A percentile compares a stretch with the other conserved stretches of the same genome.
phyloP scores from a whole-genome alignment of 768 basidiomycete genomes.

The Holtermanniella nyarrowii region DNA sequence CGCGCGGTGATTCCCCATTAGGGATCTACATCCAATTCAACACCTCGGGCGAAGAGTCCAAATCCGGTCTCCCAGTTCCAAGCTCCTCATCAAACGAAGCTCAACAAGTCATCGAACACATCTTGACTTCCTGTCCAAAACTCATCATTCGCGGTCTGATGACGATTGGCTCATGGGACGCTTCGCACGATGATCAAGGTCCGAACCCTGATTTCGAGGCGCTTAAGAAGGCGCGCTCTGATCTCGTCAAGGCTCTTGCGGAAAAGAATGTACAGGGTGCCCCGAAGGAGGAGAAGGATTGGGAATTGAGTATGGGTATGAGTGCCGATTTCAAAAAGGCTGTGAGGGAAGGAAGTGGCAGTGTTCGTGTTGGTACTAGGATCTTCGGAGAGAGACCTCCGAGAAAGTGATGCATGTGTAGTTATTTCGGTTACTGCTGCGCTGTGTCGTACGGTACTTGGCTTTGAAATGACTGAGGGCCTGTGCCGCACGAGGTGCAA shows the following conservation, averaged over 20 bases:
- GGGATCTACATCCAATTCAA: slow-evolving; percentile 87
- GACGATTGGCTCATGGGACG: slow-evolving; percentile 83
- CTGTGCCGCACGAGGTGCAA: no score
- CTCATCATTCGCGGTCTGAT: slow-evolving; percentile 77
- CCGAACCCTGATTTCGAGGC: slow-evolving; percentile 65
- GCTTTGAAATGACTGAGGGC: no score
- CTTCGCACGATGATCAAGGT: slow-evolving; percentile 51
- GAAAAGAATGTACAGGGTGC: slow-evolving; percentile 5
- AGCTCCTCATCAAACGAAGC: slow-evolving; percentile 44
- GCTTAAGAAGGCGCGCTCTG: slow-evolving; percentile 56
- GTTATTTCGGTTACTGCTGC: no score
- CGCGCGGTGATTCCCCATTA: slow-evolving; percentile 53
- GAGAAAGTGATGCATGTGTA: slow-evolving; percentile 43
- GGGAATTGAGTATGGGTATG: slow-evolving; percentile 74
- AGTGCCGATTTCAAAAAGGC: slow-evolving; percentile 88
- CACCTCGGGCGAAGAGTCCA: slow-evolving; percentile 82
- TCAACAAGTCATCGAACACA: slow-evolving; percentile 55
- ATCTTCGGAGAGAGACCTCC: slow-evolving; percentile 69
- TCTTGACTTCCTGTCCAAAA: slow-evolving; percentile 62
- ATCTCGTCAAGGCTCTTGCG: slow-evolving; percentile 40
- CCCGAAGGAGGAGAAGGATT: slow-evolving; percentile 16
- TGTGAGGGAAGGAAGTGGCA: slow-evolving; percentile 67
- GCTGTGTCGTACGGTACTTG: no score
- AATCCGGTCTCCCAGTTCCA: slow-evolving; percentile 72
- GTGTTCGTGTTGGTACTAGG: slow-evolving; percentile 81